Evolutionary conservation across 192 early-diverging fungal genomes (phyloP).

Genomic region (Backusella westeae): DNA sequence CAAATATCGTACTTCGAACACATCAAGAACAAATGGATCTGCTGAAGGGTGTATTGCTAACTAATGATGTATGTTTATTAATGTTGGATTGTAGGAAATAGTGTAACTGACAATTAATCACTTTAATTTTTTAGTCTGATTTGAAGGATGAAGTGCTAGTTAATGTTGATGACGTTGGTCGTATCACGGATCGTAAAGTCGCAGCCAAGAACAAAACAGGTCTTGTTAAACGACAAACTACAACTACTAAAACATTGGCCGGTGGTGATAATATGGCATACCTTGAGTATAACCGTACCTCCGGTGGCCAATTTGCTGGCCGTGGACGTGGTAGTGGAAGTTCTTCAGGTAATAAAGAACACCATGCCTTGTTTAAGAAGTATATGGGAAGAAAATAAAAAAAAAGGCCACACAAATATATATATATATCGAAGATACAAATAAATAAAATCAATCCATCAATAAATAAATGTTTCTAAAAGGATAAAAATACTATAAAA

Average conservation of each 20-base stretch:
- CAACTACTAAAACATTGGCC: constrained; percentile 78
- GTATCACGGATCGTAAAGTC: constrained; percentile 38
- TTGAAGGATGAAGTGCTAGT: constrained; percentile 58
- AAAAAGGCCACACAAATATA: neutral
- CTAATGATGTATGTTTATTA: constrained; percentile 57
- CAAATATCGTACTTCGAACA: constrained; percentile 73
- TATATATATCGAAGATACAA: neutral
- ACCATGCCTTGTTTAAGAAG: constrained; percentile 68
- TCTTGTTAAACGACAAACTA: constrained; percentile 47
- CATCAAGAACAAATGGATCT: constrained; percentile 78
- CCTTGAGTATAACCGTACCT: constrained; percentile 57
- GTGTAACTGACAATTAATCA: constrained; percentile 20
- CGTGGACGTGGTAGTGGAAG: constrained; percentile 24
- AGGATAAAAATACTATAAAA: neutral
- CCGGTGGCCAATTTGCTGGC: constrained; percentile 36
- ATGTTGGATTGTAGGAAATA: constrained; percentile 7
- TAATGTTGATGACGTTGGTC: constrained; percentile 44
- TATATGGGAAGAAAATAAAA: constrained; percentile 49
- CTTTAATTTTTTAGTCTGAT: constrained; percentile 49
- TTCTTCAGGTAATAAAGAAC: constrained; percentile 47
- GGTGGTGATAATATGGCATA: constrained; percentile 96
- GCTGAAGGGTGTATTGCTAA: constrained; percentile 79
- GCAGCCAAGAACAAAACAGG: constrained; percentile 35
- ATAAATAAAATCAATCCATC: neutral
- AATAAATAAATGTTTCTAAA: neutral